Base-by-base conservation (phyloP, 441 rosid species). In the Theobroma grandiflorum region DNA sequence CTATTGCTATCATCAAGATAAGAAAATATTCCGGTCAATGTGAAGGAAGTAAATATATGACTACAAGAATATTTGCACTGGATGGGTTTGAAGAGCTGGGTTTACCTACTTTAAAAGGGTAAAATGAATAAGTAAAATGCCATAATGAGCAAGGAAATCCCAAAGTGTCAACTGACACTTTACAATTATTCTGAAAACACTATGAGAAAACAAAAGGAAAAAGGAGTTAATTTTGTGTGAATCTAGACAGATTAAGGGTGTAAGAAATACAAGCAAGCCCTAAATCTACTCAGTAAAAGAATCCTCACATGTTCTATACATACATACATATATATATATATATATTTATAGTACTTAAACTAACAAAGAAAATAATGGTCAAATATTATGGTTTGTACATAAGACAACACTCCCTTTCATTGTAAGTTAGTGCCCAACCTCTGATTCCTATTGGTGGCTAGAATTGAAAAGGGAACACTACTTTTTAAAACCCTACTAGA, bases 341-440 rank as follows among this genome's bases (percentile, higher is more conserved):
- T 26, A 0, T 0, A 6, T 18, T 6, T 2, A 55, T 5, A 52
- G 16, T 15, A 52, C 10, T 15, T 52, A 52, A 52, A 52, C 20
- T 52, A 52, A 16, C n/a, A 52, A 52, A 52, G 35, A 70, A 71
- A 49, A 71, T 59, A 49, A 35, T 35, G 45, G 37, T 43, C 42
- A 49, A 31, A 72, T 4, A n/a, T 18, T 35, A 10, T 37, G 45
- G 62, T 35, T 35, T 18, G 37, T 72, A 57, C 57, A 74, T 22
- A n/a, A 58, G 66, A 73, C 65, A 55, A 53, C 64, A 73, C 12
- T 57, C n/a, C 42, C 45, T 73, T 38, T 26, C 64, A 55, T 62
- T 55, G 14, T 38, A 57, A 55, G 47, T 37, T 72, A 35, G 64
- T 40, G 38, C 64, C 37, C 75, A 73, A 73, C 64, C 47, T 38